Base-by-base conservation (phyloP, 2,329 filamentous ascomycete species). In the Colletotrichum scovillei region DNA sequence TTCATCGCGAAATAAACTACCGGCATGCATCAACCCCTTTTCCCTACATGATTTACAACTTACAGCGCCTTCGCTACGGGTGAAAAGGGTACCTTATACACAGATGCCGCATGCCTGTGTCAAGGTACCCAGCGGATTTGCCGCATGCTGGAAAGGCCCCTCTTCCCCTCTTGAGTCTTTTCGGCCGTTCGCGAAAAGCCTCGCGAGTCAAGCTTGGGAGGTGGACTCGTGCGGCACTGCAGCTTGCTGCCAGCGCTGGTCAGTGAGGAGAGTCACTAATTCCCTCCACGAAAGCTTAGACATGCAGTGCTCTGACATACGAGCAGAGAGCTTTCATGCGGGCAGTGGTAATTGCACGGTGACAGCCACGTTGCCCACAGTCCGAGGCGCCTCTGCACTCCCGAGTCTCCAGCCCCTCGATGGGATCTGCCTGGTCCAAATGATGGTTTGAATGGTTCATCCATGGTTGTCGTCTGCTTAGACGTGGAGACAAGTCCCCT, bases 131-230 rank as follows among this genome's bases (percentile, higher is more conserved):
- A 42, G 62, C 62, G 62, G 30, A 55, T n/a, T 35, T 64, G n/a
- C 62, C 49, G 46, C 28, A 55, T 42, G 42, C 35, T 24, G 57
- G 30, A 59, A 64, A 69, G 59, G 59, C 59, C 67, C 67, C 59
- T 65, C 59, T 71, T 60, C 68, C 56, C 63, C 62, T 71, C 68
- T 71, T 60, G 55, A 67, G 63, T 49, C 42, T 46, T 58, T 38
- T 49, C 53, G 49, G 22, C 63, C 63, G 24, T 67, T 38, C 57
- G 49, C 63, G 38, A 7, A 58, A 72, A 52, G 64, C 53, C 69
- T 72, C 65, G 26, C 66, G 66, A 72, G 69, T 69, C 69, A 72
- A 72, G 66, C 53, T 52, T 30, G 59, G n/a, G 26, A 62, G 38
- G 16, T 11, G 14, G 24, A 42, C 16, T 30, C 12, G 28, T 28